Evolutionary conservation across 768 basidiomycete species (phyloP), one percentile per base, ranked within the genome.

Genomic region (Tremella fuciformis): DNA sequence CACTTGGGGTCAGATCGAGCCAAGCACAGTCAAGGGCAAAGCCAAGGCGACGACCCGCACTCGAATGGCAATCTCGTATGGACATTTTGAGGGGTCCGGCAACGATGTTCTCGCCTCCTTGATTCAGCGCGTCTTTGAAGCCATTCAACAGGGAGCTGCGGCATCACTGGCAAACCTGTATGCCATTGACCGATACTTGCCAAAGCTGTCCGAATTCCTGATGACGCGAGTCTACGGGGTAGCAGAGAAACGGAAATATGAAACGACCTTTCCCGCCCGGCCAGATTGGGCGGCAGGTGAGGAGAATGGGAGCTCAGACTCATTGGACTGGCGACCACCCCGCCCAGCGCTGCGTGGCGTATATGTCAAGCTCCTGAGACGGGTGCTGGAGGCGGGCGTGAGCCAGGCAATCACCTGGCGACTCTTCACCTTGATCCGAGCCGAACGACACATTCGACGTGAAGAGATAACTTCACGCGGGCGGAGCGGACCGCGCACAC

Each of bases 381-480:
- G 65, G 42, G 39, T 70, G 40, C 48, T 74, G 18, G 71, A 74
- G 56, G 69, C 66, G 8, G 75, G 75, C 1, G 66, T 74, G 3
- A 61, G 58, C 18, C 64, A 71, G 19, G 51, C 50, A 8, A 53
- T 69, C 16, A 62, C 62, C 1, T 70, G 70, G 66, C 49, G 71
- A 46, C 49, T 76, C 37, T 76, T 71, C 55, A 64, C 59, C 11
- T 52, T 68, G 15, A 65, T 66, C 37, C 61, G 59, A 34, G 58
- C 42, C n/a, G 44, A 18, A 18, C 22, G 34, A 15, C 9, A 19
- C 11, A 34, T 34, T 11, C 29, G 29, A 34, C 29, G 29, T 34
- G 29, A 34, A 34, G 29, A 34, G 29, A 34, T 34, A 6, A 34
- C 29, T 34, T 34, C 29, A 6, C 29, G 29, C 4, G 29, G 29